Conservation (phyloP, 192 early-diverging fungal species). For the Lunasporangiospora selenospora region DNA sequence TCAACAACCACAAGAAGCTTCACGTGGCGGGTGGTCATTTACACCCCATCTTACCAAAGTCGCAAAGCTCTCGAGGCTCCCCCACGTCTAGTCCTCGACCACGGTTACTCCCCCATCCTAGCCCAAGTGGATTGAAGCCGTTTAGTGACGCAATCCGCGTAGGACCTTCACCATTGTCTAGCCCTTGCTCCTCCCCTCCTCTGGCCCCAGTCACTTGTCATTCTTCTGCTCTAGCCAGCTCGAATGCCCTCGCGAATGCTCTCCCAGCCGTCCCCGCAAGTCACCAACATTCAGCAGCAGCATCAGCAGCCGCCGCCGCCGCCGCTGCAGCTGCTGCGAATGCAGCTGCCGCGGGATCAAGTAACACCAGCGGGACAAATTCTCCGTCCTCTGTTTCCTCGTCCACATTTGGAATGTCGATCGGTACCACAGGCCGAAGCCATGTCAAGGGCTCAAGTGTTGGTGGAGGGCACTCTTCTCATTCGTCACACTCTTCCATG, state of each 20-base stretch:
- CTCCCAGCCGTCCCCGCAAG: constrained; percentile 34
- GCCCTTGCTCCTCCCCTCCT: constrained; percentile 41
- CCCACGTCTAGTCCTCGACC: constrained; percentile 35
- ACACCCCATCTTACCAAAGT: constrained; percentile 36
- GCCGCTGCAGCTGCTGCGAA: constrained; percentile 33
- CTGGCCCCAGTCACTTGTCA: constrained; percentile 2
- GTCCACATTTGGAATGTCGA: no score
- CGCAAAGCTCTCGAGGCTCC: constrained; percentile 16
- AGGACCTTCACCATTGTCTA: constrained; percentile 32
- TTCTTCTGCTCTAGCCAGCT: background rate
- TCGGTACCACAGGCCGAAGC: no score
- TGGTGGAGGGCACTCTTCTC: constrained; percentile 20
- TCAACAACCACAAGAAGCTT: constrained; percentile 17
- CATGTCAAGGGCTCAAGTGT: no score
- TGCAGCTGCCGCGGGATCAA: background rate
- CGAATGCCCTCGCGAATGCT: constrained; percentile 25
- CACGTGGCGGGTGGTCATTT: constrained; percentile 20
- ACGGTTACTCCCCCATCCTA: constrained; percentile 26
- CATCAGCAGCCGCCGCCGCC: constrained; percentile 35
- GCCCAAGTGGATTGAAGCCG: constrained; percentile 19
- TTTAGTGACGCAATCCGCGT: constrained; percentile 22
- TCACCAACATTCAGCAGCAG: constrained; percentile 44
- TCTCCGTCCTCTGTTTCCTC: no score
- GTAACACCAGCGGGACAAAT: no score
- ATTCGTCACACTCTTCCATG: constrained; percentile 24